Evolutionary conservation across 2,329 filamentous ascomycete genomes (phyloP), one percentile per base, ranked within the genome.

Genomic region (Aspergillus phoenicis): DNA sequence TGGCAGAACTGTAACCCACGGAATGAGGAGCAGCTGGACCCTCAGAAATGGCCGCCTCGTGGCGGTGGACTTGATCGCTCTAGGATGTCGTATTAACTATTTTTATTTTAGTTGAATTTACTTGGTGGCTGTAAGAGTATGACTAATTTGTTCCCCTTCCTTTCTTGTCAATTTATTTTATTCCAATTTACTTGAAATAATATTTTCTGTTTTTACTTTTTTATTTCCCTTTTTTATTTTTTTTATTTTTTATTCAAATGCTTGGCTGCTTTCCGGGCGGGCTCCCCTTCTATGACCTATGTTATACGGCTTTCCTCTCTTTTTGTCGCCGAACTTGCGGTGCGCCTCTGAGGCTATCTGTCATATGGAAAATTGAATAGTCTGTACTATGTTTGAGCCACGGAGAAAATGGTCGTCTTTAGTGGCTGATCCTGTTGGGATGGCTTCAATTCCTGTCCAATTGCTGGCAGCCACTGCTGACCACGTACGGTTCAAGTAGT

Each of bases 1-100:
- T 52, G 60, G 45, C 48, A 47, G 36, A 52, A 49, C 28, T 8
- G 51, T 49, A 36, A 49, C 41, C 47, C 52, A 60, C 45, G 57
- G 59, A 57, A 45, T 30, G 24, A 39, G 47, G 36, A 47, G 55
- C 43, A 39, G 38, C 43, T 28, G 15, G 38, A 45, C 24, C 52
- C 61, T 58, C 66, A 67, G 59, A 64, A 66, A 62, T 43, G 52
- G 38, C 63, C 62, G 64, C 70, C 70, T 71, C 70, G 69, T 71
- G 70, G 70, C 69, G 43, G 61, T 65, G 64, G 63, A 26, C 61
- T 56, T 24, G 10, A 45, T 45, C 22, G 7, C 17, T 20, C 20
- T 55, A 49, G 28, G 22, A 30, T 36, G 39, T 48, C 43, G 28
- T 17, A 30, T 33, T 56, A 45, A 30, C 36, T 51, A 26, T 15